phyloP scores from a whole-genome alignment of 768 basidiomycete genomes.

The Suillus variegatus region DNA sequence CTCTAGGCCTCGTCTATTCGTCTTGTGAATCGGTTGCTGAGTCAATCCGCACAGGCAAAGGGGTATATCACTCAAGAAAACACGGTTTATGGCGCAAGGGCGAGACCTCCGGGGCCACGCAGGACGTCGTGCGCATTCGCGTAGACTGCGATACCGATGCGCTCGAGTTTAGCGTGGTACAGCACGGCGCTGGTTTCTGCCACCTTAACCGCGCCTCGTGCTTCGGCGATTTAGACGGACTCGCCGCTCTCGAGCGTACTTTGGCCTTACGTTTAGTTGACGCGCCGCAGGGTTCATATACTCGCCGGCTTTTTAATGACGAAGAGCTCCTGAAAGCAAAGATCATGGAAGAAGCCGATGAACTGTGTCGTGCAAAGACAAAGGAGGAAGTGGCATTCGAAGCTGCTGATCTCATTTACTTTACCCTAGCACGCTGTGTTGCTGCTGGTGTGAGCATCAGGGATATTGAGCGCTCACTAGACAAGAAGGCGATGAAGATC shows the following conservation, averaged over 20 bases:
- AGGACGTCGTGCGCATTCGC: slow-evolving; percentile 80
- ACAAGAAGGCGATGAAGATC: slow-evolving; percentile 83
- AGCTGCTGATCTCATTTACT: slow-evolving; percentile 94
- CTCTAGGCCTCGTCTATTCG: slow-evolving; percentile 95
- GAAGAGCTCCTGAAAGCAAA: slow-evolving; percentile 82
- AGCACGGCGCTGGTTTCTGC: slow-evolving; percentile 92
- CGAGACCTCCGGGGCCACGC: slow-evolving; percentile 92
- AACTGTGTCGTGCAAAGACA: slow-evolving; percentile 82
- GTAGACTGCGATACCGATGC: slow-evolving; percentile 93
- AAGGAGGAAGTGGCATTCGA: slow-evolving; percentile 90
- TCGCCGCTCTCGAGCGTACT: slow-evolving; percentile 79
- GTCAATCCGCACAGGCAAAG: slow-evolving; percentile 84
- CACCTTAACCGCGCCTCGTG: slow-evolving; percentile 87
- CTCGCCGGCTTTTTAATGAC: slow-evolving; percentile 82
- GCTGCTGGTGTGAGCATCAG: slow-evolving; percentile 77
- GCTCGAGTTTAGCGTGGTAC: slow-evolving; percentile 87
- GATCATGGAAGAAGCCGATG: slow-evolving; percentile 98
- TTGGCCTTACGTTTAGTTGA: slow-evolving; percentile 68
- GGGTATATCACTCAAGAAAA: slow-evolving; percentile 95
- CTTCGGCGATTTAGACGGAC: slow-evolving; percentile 81
- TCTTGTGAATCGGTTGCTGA: slow-evolving; percentile 83
- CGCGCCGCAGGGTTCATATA: slow-evolving; percentile 93
- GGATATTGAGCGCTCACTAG: slow-evolving; percentile 83
- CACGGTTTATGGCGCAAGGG: slow-evolving; percentile 98
- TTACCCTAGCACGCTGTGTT: slow-evolving; percentile 83